Base-by-base conservation (phyloP, 1,284 basidiomycete species). In the Golubevia sp. region DNA sequence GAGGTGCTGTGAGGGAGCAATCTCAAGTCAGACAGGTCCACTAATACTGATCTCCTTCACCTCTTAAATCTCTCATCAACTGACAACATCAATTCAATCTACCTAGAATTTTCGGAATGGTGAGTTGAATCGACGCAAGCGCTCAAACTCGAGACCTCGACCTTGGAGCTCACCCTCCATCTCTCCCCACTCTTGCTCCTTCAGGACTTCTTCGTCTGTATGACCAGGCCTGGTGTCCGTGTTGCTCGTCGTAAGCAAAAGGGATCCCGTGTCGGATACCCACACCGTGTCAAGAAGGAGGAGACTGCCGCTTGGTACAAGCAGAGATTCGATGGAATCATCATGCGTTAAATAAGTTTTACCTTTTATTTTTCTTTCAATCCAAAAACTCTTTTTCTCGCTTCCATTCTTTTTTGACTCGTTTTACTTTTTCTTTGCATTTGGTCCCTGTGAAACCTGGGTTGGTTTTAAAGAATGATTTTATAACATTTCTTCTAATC, bases 291-390 rank as follows among this genome's bases (percentile, higher is more conserved):
- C 66, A 71, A 70, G 69, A 77, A 77, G 76, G 80, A 83, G 68
- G 81, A 83, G 71, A 83, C 81, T 53, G 81, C 81, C 50, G 77
- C 76, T 52, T 83, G 81, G 81, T 83, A 79, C 79, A 78, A 77
- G 71, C 78, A 80, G 74, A 76, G 81, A 62, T 82, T 83, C 71
- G 79, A 82, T 69, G 79, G 79, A 54, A 74, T 80, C 74, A 80
- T 82, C 38, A 49, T 25, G n/a, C 50, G 56, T 34, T 44, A 21
- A 57, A 25, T 7, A 7, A 48, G 24, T 27, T 44, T 49, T 13
- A 25, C 52, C 5, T 44, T 26, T 52, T 25, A 23, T 6, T 6
- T 25, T 50, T 23, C 38, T 53, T 27, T 34, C 38, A 44, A 44
- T 44, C 38, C 38, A 44, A 13, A 44, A 18, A 5, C 5, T 5